Base-by-base conservation (phyloP, 192 early-diverging fungal species). In the Backusella liffmaniae region DNA sequence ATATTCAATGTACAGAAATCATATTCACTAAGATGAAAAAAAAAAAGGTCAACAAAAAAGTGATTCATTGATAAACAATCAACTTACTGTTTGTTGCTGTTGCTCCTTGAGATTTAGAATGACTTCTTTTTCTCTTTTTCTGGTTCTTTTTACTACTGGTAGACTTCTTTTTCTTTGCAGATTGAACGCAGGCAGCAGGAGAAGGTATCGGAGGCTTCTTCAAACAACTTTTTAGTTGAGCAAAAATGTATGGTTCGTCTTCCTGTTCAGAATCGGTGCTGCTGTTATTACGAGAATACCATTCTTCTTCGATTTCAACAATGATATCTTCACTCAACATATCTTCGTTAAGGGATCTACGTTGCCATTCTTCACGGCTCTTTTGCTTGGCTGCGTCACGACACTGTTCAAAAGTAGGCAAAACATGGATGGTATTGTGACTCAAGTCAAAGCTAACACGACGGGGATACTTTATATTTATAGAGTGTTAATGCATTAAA, bases 391-490 rank as follows among this genome's bases (percentile, higher is more conserved):
- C 75, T 9, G 70, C 51, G 36, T 77, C 78, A n/a, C 74, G 72
- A 37, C 66, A 71, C 39, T 83, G 72, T 69, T 83, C 74, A 26
- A 73, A 62, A 44, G 76, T 72, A 32, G 82, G 82, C 23, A 83
- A 70, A 42, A 83, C 32, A 66, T 83, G 79, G 18, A 83, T 76
- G n/a, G 69, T 80, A 56, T 79, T 83, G 70, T 80, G 78, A 32
- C 70, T 73, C 30, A 83, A 65, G 30, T 83, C 82, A 39, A 83
- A 83, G 41, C 76, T 77, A 46, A 83, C 82, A 67, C 78, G 56
- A 26, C 81, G 77, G 42, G 71, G 3, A 73, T 36, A 37, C 72
- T 73, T 56, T 53, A 46, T 46, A 5, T 44, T 26, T 26, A 46
- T n/a, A 16, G 4, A 16, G 12, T 49, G 46, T 49, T 49, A 49